Conservation (phyloP, 257 asterid species). For the Nicotiana obtusifolia region DNA sequence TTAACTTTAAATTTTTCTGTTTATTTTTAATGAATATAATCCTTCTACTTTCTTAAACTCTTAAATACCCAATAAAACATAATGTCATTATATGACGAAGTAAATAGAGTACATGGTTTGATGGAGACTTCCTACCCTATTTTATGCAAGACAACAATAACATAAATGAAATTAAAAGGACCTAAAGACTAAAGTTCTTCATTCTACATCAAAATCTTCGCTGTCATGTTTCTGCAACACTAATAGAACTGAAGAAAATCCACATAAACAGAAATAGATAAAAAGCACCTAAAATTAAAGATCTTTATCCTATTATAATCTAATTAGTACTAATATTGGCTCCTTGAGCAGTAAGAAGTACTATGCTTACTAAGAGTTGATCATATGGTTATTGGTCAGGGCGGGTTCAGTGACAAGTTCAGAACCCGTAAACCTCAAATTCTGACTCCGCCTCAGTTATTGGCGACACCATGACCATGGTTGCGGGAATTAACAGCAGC, state of each 20-base stretch:
- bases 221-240: background rate
- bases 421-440: no score
- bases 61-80: background rate
- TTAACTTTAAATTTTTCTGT: background rate
- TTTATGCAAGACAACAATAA: background rate
- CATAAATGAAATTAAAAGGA: background rate
- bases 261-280: background rate
- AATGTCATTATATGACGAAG: background rate
- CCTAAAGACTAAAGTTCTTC: background rate
- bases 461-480: background rate
- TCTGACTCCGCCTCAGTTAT: no score
- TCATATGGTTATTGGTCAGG: no score
- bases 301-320: background rate
- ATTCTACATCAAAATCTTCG: background rate
- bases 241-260: background rate
- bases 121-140: background rate
- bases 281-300: background rate
- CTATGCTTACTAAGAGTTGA: no score
- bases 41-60: background rate
- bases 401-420: no score
- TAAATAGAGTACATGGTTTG: background rate
- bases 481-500: background rate
- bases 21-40: background rate
- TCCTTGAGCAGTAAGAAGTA: background rate
- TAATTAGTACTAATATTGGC: background rate